Conservation (phyloP, 2,329 filamentous ascomycete species). For the Cytospora mali region DNA sequence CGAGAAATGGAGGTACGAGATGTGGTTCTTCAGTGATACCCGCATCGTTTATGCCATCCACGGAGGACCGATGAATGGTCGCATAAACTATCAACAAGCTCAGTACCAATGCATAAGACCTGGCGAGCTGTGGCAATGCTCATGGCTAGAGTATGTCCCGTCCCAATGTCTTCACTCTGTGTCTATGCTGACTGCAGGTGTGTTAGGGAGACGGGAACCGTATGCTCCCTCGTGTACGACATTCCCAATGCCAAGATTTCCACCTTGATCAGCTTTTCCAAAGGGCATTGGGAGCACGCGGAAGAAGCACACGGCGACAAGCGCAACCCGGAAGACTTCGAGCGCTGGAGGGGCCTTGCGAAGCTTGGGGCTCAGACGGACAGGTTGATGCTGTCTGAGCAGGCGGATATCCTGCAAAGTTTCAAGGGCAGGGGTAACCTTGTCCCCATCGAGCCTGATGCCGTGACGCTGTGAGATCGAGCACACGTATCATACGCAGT, state of each 20-base stretch:
- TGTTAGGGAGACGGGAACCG: conserved; percentile 54
- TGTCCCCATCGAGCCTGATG: conserved; percentile 45
- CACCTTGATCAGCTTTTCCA: conserved; percentile 56
- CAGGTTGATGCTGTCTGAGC: conserved; percentile 54
- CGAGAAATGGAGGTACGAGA: conserved; percentile 63
- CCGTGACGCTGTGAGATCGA: conserved; percentile 17
- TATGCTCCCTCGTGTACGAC: conserved; percentile 59
- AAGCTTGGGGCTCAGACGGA: conserved; percentile 53
- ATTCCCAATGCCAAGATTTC: conserved; percentile 52
- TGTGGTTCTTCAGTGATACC: conserved; percentile 60
- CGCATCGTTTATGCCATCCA: conserved; percentile 62
- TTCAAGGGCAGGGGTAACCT: conserved; percentile 54
- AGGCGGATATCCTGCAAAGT: conserved; percentile 52
- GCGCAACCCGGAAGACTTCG: conserved; percentile 51
- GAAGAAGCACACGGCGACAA: conserved; percentile 59
- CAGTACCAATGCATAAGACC: conserved; percentile 61
- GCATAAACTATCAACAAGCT: conserved; percentile 55
- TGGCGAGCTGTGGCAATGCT: conserved; percentile 61
- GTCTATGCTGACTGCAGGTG: background rate
- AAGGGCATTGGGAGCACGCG: conserved; percentile 57
- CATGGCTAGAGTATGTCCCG: conserved; percentile 48
- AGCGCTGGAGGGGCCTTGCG: conserved; percentile 53
- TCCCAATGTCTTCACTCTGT: no score
- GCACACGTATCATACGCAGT: no score
- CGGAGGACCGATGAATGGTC: conserved; percentile 60